phyloP scores from a whole-genome alignment of 2,329 filamentous ascomycete genomes.

The Aspergillus tubingensis region DNA sequence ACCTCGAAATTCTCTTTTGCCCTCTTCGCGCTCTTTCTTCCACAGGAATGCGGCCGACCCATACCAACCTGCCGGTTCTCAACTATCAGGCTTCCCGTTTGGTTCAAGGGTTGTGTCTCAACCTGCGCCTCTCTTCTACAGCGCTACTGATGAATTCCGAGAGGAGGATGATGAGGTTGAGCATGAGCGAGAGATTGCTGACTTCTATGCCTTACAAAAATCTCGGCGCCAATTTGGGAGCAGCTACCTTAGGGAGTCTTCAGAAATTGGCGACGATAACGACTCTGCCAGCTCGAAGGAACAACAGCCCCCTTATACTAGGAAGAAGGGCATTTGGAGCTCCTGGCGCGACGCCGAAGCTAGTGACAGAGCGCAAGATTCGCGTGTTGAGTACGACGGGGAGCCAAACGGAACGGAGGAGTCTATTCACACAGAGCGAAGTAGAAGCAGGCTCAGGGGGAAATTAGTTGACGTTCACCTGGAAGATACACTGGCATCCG shows the following conservation, averaged over 20 bases:
- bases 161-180: slow-evolving; percentile 94
- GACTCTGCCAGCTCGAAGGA: slow-evolving; percentile 52
- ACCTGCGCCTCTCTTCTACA: slow-evolving; percentile 92
- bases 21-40: slow-evolving; percentile 52
- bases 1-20: slow-evolving; percentile 49
- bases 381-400: slow-evolving; percentile 35
- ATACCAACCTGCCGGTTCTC: slow-evolving; percentile 72
- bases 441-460: slow-evolving; percentile 60
- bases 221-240: slow-evolving; percentile 86
- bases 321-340: slow-evolving; percentile 56
- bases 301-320: slow-evolving; percentile 40
- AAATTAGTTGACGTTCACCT: slow-evolving; percentile 84
- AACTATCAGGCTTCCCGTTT: slow-evolving; percentile 76
- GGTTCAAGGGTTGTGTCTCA: slow-evolving; percentile 73
- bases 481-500: slow-evolving; percentile 61
- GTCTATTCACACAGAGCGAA: slow-evolving; percentile 31
- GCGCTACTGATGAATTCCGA: slow-evolving; percentile 82
- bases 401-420: slow-evolving; percentile 41
- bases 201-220: slow-evolving; percentile 86
- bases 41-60: slow-evolving; percentile 68
- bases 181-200: slow-evolving; percentile 86
- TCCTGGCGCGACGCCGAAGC: slow-evolving; percentile 57
- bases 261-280: slow-evolving; percentile 74
- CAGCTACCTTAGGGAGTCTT: slow-evolving; percentile 80
- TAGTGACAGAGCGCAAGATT: slow-evolving; percentile 41